phyloP scores from a whole-genome alignment of 805 yeast species.

The Wickerhamiella sergipiensis region DNA sequence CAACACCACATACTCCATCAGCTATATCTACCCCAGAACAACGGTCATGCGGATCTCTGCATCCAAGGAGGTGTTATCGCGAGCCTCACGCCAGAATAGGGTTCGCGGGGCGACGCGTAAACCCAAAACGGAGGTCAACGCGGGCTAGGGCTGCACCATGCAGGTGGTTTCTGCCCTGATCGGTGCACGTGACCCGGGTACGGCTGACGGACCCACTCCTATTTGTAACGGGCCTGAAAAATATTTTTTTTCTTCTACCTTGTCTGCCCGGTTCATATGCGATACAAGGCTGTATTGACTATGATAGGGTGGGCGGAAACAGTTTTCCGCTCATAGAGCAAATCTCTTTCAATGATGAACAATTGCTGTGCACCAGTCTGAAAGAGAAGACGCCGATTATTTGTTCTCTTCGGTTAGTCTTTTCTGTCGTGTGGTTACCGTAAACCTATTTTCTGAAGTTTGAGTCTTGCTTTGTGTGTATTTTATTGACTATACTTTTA shows the following conservation, averaged over 20 bases:
- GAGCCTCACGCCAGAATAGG: not conserved
- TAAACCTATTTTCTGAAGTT: slow-evolving; percentile 15
- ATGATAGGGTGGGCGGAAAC: not conserved
- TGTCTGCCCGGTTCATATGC: not conserved
- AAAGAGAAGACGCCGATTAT: slow-evolving; percentile 15
- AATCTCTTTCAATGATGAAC: slow-evolving; percentile 1
- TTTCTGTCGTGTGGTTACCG: slow-evolving; percentile 11
- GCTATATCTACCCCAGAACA: not conserved
- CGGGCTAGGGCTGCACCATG: not conserved
- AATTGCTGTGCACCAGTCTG: slow-evolving; percentile 26
- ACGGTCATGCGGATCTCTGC: not conserved
- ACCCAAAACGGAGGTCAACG: not conserved
- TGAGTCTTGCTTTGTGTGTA: slow-evolving; percentile 2
- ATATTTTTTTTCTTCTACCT: not conserved
- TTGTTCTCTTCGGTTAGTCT: slow-evolving; percentile 12
- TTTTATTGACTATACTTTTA: too few relatives aligned
- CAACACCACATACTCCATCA: too few relatives aligned
- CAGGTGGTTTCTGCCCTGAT: not conserved
- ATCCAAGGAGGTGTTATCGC: not conserved
- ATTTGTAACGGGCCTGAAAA: not conserved
- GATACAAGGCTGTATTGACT: not conserved
- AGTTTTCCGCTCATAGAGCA: not conserved
- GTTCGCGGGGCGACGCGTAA: not conserved
- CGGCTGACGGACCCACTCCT: not conserved
- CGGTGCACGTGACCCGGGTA: not conserved